These are phyloP conservation scores for Pythium graminicola DNA, from an alignment of 352 stramenopile genomes.

Conservation along the genomic window DNA sequence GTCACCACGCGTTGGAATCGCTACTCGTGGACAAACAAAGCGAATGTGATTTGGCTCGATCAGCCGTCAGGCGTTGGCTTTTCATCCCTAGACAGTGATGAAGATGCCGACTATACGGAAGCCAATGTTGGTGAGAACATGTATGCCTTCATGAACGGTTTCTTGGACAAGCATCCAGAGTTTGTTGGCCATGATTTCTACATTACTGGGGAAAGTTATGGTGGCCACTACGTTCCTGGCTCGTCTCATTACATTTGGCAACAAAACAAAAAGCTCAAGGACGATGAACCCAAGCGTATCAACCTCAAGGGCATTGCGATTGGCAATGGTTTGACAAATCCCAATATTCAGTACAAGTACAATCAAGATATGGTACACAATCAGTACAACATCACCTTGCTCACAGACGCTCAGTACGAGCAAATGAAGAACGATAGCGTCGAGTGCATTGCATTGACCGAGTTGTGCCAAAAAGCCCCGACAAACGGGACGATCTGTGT, in stretches of 20 bases:
- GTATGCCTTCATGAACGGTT: conserved; percentile 48
- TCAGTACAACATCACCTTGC: conserved; percentile 49
- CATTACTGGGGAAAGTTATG: conserved; percentile 54
- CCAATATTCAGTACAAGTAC: conserved; percentile 31
- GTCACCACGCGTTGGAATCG: conserved; percentile 29
- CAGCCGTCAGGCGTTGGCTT: conserved; percentile 36
- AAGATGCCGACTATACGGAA: conserved; percentile 35
- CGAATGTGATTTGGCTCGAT: conserved; percentile 51
- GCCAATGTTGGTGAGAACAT: conserved; percentile 38
- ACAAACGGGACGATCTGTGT: conserved; percentile 26
- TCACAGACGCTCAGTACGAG: conserved; percentile 27
- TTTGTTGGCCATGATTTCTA: conserved; percentile 38
- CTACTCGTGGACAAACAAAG: conserved; percentile 39
- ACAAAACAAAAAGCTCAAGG: conserved; percentile 20
- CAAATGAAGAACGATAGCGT: conserved; percentile 33
- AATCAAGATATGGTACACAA: conserved; percentile 48
- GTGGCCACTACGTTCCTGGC: conserved; percentile 44
- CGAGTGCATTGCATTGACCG: conserved; percentile 26
- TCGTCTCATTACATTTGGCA: conserved; percentile 38
- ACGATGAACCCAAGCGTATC: conserved; percentile 31
- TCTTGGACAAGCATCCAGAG: conserved; percentile 39
- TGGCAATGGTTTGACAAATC: conserved; percentile 62
- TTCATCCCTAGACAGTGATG: conserved; percentile 20
- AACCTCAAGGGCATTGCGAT: conserved; percentile 58
- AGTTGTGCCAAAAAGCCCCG: conserved; percentile 25